phyloP scores from a whole-genome alignment of 2,329 filamentous ascomycete genomes.

The Apiospora rasikravindrae region DNA sequence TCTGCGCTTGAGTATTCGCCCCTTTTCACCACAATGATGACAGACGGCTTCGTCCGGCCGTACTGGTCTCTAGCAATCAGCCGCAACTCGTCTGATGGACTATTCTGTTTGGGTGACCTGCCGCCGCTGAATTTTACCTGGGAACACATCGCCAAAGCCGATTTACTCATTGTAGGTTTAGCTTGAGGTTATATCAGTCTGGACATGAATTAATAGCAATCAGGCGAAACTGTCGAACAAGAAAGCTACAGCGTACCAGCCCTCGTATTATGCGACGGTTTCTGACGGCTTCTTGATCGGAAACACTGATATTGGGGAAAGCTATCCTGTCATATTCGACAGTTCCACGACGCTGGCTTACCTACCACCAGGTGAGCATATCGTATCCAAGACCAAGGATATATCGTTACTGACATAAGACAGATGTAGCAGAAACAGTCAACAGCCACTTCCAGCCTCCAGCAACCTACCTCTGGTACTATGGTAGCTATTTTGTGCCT shows the following conservation, averaged over 20 bases:
- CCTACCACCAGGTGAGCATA: conserved; percentile 52
- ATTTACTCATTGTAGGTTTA: conserved; percentile 51
- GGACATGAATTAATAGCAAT: not conserved
- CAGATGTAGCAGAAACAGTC: conserved; percentile 54
- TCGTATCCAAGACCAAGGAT: not conserved
- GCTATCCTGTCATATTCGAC: conserved; percentile 57
- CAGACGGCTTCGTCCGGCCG: conserved; percentile 50
- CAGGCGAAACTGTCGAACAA: conserved; percentile 50
- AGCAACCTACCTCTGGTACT: conserved; percentile 41
- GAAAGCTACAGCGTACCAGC: conserved; percentile 46
- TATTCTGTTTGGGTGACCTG: conserved; percentile 54
- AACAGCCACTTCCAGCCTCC: conserved; percentile 52
- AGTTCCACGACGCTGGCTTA: conserved; percentile 58
- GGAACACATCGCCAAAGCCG: conserved; percentile 37
- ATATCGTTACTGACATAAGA: not conserved
- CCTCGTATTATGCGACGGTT: conserved; percentile 60
- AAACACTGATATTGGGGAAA: conserved; percentile 46
- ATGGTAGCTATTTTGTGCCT: conserved; percentile 53
- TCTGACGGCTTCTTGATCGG: conserved; percentile 54
- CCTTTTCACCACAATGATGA: conserved; percentile 54
- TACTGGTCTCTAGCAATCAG: conserved; percentile 55
- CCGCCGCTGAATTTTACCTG: conserved; percentile 42
- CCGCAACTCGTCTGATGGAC: conserved; percentile 51
- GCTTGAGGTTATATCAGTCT: not conserved
- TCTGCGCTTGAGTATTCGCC: conserved; percentile 52